Evolutionary conservation across 139 green algal species (phyloP), one percentile per base, ranked within the genome.

Genomic region (Monoraphidium neglectum): DNA sequence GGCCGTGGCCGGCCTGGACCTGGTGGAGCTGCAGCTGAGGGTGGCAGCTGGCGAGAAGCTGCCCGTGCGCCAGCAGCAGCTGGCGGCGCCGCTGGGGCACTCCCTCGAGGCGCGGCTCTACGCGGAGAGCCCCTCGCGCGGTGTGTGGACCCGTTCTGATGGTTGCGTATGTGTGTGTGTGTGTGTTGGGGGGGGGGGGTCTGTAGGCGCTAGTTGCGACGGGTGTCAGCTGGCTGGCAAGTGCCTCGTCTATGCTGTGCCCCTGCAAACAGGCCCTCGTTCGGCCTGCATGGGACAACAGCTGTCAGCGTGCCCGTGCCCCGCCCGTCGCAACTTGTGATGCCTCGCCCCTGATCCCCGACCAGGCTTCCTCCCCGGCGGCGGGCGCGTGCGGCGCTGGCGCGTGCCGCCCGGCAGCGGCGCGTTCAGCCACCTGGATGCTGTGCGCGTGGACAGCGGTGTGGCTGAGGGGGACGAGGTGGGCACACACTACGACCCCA

Each of bases 21-120:
- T 98, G 47, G 94, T 98, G 66, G 92, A 95, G 77, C 92, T 87
- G 90, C 94, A 98, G 86, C 88, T 98, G 75, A 69, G 75, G 24
- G 90, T 97, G 63, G 94, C 92, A 13, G 80, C 85, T 10, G 94
- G 93, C 5, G 74, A 84, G 47, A 26, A 64, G 15, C 69, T 93
- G 68, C 82, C 83, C 16, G 33, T 84, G 10, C 66, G 33, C 18
- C 85, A 92, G 72, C 43, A 86, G 56, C 32, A 85, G 47, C 47
- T 83, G 70, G 80, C 33, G 51, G 84, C 68, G 64, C 83, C 69
- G 23, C 82, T 59, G 68, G 91, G 89, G 0, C 93, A 97, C 75
- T 86, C 91, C 0, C 90, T 98, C 74, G 94, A 98, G 87, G 94
- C 88, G 10, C 83, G 94, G 33, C 76, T 98, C 32, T 98, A 97